Conservation (phyloP, 2,329 filamentous ascomycete genomes). For the Pleomassaria siparia region DNA sequence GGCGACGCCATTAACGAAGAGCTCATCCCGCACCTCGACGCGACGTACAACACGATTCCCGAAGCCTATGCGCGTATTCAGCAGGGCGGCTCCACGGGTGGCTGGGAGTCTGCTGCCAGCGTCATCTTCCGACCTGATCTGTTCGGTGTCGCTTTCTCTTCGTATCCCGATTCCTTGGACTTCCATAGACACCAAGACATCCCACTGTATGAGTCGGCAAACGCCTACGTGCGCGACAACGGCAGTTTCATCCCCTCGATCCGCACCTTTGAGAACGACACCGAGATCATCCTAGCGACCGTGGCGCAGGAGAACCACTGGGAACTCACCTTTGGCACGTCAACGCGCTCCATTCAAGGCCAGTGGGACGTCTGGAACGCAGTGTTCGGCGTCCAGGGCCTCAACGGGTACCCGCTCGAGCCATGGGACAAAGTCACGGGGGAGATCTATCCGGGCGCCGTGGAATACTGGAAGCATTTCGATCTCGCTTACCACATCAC, state of each 20-base stretch:
- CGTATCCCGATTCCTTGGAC: constrained; percentile 41
- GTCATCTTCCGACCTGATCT: constrained; percentile 43
- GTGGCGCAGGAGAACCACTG: constrained; percentile 41
- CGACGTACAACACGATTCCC: constrained; percentile 39
- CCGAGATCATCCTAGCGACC: constrained; percentile 25
- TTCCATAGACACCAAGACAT: constrained; percentile 44
- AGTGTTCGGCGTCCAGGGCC: constrained; percentile 41
- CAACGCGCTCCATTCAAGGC: constrained; percentile 32
- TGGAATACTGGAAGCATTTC: constrained; percentile 41
- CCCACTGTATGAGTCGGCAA: constrained; percentile 33
- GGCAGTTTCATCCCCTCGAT: constrained; percentile 37
- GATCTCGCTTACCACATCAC: constrained; percentile 39
- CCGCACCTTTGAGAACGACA: constrained; percentile 28
- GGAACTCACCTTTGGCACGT: constrained; percentile 42
- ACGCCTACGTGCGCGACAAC: constrained; percentile 31
- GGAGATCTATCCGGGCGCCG: constrained; percentile 41
- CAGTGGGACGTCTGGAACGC: constrained; percentile 46
- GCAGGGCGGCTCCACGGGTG: constrained; percentile 42
- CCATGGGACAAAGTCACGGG: constrained; percentile 45
- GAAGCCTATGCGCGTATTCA: constrained; percentile 42
- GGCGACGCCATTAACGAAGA: constrained; percentile 47
- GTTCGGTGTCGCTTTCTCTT: constrained; percentile 42
- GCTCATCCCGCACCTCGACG: constrained; percentile 38
- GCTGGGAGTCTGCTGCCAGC: constrained; percentile 40
- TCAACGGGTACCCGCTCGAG: constrained; percentile 43